Percentiles rank a stretch among this genome's conserved stretches.
Conservation (phyloP, 306 rosid species). For the Aeschynomene evenia region DNA sequence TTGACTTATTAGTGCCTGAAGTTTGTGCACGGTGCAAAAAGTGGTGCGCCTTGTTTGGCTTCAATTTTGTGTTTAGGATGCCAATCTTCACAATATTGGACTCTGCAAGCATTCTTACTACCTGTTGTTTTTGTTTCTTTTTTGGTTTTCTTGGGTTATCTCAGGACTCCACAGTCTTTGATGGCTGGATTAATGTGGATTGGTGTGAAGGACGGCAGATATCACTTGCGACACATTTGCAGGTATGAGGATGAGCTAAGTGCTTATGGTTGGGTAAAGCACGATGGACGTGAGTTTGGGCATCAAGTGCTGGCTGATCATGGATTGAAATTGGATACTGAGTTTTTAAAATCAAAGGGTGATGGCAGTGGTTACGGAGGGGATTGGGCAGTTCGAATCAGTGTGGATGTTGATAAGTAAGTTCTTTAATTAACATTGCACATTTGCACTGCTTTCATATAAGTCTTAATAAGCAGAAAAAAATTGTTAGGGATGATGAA, state of each 20-base stretch:
- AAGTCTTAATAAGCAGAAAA: constrained; percentile 12
- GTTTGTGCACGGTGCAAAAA: not conserved
- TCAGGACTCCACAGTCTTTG: constrained; percentile 87
- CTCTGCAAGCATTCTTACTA: constrained; percentile 22
- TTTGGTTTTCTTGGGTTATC: constrained; percentile 26
- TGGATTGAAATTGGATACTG: constrained; percentile 63
- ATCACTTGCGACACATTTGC: constrained; percentile 60
- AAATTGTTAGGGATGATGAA: not conserved
- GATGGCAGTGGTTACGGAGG: constrained; percentile 94
- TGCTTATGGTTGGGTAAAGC: constrained; percentile 81
- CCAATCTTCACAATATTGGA: not conserved
- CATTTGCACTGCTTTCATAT: not conserved
- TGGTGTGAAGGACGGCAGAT: constrained; percentile 66
- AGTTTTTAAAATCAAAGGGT: constrained; percentile 75
- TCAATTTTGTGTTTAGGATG: constrained; percentile 6
- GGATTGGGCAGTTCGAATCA: constrained; percentile 84
- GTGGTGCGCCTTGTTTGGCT: not conserved
- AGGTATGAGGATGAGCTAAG: constrained; percentile 75
- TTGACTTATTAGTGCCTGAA: constrained; percentile 7
- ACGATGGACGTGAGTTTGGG: constrained; percentile 86
- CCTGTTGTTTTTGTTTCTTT: not conserved
- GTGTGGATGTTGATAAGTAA: constrained; percentile 58
- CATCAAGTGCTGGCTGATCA: constrained; percentile 78
- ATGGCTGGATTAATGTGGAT: constrained; percentile 97
- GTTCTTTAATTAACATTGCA: constrained; percentile 24